Conservation (phyloP, 2,329 filamentous ascomycete species). For the Lecanicillium sp. region DNA sequence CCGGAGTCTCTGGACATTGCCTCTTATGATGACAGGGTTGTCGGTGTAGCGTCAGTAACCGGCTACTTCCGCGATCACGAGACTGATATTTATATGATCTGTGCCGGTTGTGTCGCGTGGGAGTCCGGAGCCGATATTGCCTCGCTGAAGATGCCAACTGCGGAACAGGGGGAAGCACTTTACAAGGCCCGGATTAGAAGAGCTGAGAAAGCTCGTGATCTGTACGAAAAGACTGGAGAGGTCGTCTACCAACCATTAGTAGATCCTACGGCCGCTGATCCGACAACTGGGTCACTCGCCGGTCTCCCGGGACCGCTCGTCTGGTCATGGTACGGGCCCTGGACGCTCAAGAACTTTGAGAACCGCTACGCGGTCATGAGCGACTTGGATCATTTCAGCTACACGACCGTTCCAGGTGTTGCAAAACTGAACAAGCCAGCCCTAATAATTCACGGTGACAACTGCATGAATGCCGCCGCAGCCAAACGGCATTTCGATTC, state of each 20-base stretch:
- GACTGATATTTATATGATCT: slow-evolving; percentile 22
- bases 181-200: slow-evolving; percentile 17
- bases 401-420: slow-evolving; percentile 19
- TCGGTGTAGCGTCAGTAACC: slow-evolving; percentile 15
- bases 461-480: slow-evolving; percentile 21
- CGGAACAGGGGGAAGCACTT: slow-evolving; percentile 19
- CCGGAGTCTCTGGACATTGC: slow-evolving; percentile 21
- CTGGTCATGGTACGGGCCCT: slow-evolving; percentile 22
- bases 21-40: slow-evolving; percentile 16
- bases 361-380: slow-evolving; percentile 23
- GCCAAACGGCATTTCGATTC: slow-evolving; percentile 18
- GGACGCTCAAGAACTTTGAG: slow-evolving; percentile 20
- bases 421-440: slow-evolving; percentile 20
- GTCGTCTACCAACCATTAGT: slow-evolving; percentile 20
- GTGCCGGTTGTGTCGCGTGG: slow-evolving; percentile 18
- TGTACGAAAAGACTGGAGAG: slow-evolving; percentile 20
- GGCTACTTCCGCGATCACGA: slow-evolving; percentile 21
- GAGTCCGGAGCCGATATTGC: slow-evolving; percentile 16
- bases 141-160: slow-evolving; percentile 18
- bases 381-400: slow-evolving; percentile 21
- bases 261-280: slow-evolving; percentile 16
- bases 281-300: slow-evolving; percentile 14
- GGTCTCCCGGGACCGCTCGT: slow-evolving; percentile 19
- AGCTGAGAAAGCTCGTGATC: slow-evolving; percentile 16
- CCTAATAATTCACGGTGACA: slow-evolving; percentile 21